Percentiles rank a stretch among this genome's conserved stretches.
These are phyloP conservation scores for Colletotrichum eleusines DNA, from an alignment of 2,329 filamentous ascomycete species.

Conservation along the genomic window DNA sequence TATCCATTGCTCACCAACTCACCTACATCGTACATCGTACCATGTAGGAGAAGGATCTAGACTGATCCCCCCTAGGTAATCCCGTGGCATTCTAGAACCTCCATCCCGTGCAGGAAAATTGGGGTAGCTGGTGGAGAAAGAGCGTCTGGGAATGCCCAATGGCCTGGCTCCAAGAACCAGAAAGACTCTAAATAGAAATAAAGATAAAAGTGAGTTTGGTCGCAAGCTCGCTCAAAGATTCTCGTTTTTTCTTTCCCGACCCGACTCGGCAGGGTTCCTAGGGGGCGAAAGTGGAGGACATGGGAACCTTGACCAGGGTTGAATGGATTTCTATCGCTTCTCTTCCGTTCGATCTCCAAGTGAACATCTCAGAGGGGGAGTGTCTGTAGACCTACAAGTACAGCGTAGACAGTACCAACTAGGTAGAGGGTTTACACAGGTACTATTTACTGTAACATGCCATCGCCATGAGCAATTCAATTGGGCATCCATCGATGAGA, in stretches of 20 bases:
- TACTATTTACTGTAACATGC: too few relatives aligned
- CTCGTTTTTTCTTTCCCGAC: conserved; percentile 4
- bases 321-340: conserved; percentile 1
- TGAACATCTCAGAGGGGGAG: neutral
- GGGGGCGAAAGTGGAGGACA: neutral
- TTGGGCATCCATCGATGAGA: neutral
- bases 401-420: neutral
- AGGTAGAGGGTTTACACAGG: neutral
- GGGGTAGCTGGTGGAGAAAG: conserved; percentile 28
- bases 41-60: neutral
- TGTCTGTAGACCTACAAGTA: neutral
- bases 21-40: too few relatives aligned
- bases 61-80: conserved; percentile 16
- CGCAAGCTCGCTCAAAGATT: conserved; percentile 26
- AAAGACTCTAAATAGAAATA: neutral
- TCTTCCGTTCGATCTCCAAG: neutral
- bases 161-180: conserved; percentile 14
- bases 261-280: conserved; percentile 19
- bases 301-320: conserved; percentile 10
- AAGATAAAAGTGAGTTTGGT: conserved; percentile 21
- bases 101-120: conserved; percentile 28
- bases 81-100: conserved; percentile 29
- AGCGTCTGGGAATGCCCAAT: conserved; percentile 16
- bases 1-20: too few relatives aligned
- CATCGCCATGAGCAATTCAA: neutral